Conservation (phyloP, 345 rosid genomes). For the Moringa oleifera region DNA sequence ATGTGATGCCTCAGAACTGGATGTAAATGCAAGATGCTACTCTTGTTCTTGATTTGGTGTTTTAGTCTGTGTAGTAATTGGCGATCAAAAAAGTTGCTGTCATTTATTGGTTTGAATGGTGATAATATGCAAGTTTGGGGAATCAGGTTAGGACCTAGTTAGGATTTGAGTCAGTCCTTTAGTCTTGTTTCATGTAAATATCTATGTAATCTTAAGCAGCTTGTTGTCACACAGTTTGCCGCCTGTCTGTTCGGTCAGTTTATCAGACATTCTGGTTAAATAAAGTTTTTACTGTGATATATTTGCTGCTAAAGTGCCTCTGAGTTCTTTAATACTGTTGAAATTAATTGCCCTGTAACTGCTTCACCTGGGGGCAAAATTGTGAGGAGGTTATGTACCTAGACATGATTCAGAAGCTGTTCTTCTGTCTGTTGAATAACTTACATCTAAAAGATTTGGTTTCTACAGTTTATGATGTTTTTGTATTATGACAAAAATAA, state of each 20-base stretch:
- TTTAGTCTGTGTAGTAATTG: constrained; percentile 12
- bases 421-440: too few relatives aligned
- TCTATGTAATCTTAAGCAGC: constrained; percentile 12
- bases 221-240: constrained; percentile 29
- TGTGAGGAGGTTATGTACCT: not conserved
- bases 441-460: too few relatives aligned
- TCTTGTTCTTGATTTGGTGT: constrained; percentile 12
- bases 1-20: constrained; percentile 37
- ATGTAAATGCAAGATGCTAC: constrained; percentile 29
- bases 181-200: constrained; percentile 40
- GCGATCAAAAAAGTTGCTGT: constrained; percentile 14
- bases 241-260: constrained; percentile 24
- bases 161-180: constrained; percentile 22
- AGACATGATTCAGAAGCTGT: not conserved
- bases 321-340: too few relatives aligned
- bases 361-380: not conserved
- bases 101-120: constrained; percentile 17
- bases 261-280: constrained; percentile 36
- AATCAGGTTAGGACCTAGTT: constrained; percentile 23
- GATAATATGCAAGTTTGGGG: constrained; percentile 10
- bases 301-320: not conserved
- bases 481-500: too few relatives aligned
- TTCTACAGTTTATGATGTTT: too few relatives aligned
- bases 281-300: constrained; percentile 18
- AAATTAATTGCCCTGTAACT: not conserved